Conservation (phyloP, 225 moss, liverwort and hornwort genomes). For the Sphagnum contortum region DNA sequence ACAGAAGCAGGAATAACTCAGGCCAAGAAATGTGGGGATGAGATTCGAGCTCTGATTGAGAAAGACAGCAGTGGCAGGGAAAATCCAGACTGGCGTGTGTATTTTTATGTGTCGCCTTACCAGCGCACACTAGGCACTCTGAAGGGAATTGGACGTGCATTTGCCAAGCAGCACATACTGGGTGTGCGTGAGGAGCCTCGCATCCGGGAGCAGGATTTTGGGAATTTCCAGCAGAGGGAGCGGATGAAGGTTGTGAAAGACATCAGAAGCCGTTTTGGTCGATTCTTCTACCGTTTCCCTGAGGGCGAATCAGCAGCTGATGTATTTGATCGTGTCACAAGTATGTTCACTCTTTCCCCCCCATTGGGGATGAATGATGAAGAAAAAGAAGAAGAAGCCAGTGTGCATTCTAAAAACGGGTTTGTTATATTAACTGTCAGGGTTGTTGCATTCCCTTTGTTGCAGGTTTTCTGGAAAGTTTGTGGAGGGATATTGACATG, state of each 20-base stretch:
- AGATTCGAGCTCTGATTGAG: conserved; percentile 35
- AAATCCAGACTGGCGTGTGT: conserved; percentile 33
- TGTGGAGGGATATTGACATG: conserved; percentile 64
- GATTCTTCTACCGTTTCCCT: conserved; percentile 51
- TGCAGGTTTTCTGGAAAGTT: conserved; percentile 58
- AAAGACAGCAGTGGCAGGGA: conserved; percentile 3
- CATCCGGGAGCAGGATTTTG: conserved; percentile 59
- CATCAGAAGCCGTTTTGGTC: conserved; percentile 34
- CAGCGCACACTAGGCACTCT: conserved; percentile 44
- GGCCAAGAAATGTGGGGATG: conserved; percentile 34
- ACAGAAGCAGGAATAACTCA: conserved; percentile 30
- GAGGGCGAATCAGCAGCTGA: conserved; percentile 66
- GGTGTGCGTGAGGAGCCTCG: conserved; percentile 65
- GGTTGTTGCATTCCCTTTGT: neutral
- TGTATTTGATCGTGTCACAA: conserved; percentile 61
- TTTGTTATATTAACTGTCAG: too few relatives aligned
- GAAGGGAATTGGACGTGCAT: conserved; percentile 48
- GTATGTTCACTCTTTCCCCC: conserved; percentile 17
- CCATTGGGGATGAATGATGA: neutral
- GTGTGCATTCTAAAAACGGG: too few relatives aligned
- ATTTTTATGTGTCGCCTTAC: conserved; percentile 60
- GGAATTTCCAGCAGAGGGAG: conserved; percentile 40
- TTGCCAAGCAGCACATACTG: conserved; percentile 33
- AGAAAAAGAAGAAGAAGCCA: too few relatives aligned
- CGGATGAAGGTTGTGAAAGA: conserved; percentile 29